Evolutionary conservation across 352 stramenopile species (phyloP).

Genomic region (Phytophthora hybrid): DNA sequence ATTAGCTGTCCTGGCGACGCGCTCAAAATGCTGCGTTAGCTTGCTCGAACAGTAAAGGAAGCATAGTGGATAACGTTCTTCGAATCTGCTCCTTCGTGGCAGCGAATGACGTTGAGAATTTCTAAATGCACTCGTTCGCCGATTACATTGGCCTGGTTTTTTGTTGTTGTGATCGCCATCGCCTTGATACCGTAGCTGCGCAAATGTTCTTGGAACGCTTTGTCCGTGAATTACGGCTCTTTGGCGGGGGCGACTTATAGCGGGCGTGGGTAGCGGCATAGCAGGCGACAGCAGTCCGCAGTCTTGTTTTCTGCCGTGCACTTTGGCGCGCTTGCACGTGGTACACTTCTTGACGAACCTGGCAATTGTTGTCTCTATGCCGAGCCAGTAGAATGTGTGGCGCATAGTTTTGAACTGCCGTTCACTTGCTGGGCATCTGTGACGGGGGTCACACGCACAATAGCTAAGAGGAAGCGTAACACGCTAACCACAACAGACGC

Average conservation of each 20-base stretch:
- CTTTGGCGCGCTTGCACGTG: background rate
- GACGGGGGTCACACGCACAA: no score
- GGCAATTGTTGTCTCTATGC: background rate
- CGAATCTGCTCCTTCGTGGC: background rate
- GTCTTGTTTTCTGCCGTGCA: background rate
- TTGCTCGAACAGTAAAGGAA: background rate
- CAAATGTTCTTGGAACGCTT: background rate
- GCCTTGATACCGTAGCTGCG: background rate
- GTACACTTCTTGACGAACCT: background rate
- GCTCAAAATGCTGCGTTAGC: background rate
- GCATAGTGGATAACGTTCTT: background rate
- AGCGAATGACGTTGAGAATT: background rate
- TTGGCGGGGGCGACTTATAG: background rate
- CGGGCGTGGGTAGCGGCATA: background rate
- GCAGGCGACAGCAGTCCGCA: background rate
- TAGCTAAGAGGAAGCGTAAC: no score
- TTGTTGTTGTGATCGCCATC: background rate
- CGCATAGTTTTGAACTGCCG: background rate
- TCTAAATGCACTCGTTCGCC: background rate
- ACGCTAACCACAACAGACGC: no score
- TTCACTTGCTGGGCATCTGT: no score
- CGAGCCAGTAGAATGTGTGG: background rate
- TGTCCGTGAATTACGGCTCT: background rate
- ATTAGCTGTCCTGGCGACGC: background rate
- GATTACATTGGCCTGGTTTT: background rate